phyloP scores from a whole-genome alignment of 192 early-diverging fungal species.

The Geranomyces michiganensis region DNA sequence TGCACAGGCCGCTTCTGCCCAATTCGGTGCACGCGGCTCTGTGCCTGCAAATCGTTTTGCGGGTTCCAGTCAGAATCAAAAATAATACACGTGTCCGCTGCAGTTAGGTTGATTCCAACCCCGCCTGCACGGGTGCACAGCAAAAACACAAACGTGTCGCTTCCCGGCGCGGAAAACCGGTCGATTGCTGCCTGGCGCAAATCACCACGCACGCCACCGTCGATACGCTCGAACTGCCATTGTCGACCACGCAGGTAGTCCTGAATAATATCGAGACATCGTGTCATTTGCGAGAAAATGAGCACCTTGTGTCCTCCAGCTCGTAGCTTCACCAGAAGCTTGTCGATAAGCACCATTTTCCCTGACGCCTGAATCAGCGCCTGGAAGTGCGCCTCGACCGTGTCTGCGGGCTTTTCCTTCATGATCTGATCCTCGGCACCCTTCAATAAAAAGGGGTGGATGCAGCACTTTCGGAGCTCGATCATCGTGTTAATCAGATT shows the following conservation, averaged over 20 bases:
- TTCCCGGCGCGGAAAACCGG: constrained; percentile 71
- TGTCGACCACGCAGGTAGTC: constrained; percentile 76
- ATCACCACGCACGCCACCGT: constrained; percentile 77
- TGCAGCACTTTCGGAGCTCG: constrained; percentile 87
- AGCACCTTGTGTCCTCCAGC: constrained; percentile 81
- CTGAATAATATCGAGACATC: constrained; percentile 77
- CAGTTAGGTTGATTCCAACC: constrained; percentile 86
- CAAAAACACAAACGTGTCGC: constrained; percentile 82
- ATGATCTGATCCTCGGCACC: constrained; percentile 81
- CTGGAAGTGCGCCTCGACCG: constrained; percentile 65
- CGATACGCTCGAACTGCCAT: constrained; percentile 79
- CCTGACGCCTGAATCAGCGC: constrained; percentile 78
- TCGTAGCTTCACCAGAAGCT: constrained; percentile 72
- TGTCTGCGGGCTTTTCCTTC: constrained; percentile 61
- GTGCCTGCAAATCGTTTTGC: constrained; percentile 87
- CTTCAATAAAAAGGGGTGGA: constrained; percentile 80
- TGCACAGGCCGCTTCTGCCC: constrained; percentile 87
- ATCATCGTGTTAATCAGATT: constrained; percentile 87
- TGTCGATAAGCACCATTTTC: constrained; percentile 84
- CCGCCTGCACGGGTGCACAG: constrained; percentile 86
- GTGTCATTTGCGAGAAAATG: constrained; percentile 88
- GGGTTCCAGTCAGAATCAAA: constrained; percentile 92
- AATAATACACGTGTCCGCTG: constrained; percentile 85
- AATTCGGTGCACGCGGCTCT: constrained; percentile 81
- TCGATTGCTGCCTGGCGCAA: constrained; percentile 84